Evolutionary conservation across 805 yeast species (phyloP), one percentile per base, ranked within the genome.

Genomic region (Wickerhamomyces rabaulensis): DNA sequence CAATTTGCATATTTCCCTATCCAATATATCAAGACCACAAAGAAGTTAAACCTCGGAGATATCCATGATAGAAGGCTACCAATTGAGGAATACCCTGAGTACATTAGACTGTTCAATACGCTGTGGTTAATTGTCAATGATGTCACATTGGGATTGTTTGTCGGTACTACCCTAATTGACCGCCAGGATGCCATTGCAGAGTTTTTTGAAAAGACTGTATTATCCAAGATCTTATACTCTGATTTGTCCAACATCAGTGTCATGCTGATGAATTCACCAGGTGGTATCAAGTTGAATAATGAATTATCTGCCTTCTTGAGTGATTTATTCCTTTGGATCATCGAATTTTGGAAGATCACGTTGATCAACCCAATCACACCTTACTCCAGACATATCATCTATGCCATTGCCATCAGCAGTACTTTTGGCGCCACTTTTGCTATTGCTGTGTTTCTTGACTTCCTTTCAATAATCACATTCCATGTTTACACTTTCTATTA

Each of bases 231-330:
- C 1, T 51, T 84, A 13, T 77, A 78, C 45, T 58, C 67, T 29
- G 70, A 71, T n/a, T 64, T 83, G 39, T 66, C 72, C 17, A 50
- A 60, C 3, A 61, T 82, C 35, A 79, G 91, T 3, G 53, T 69
- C 0, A 86, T 95, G 91, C 71, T 94, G 33, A 88, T 90, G 71
- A 76, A 81, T 50, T 86, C 91, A 57, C 99, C 99, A 0, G 96
- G 92, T 15, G 99, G 99, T 4, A 81, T 94, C 56, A 94, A 94
- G 60, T 75, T 94, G 44, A 94, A 94, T 63, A 83, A 80, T 49
- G 97, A 90, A 57, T 71, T 94, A 17, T 87, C 97, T 0, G 74
- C 71, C 15, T 95, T 94, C 58, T 74, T 92, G 61, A 96, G 96
- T 31, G 95, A 89, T 47, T 66, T 94, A 41, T 84, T 87, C 54